These are phyloP conservation scores for Apiotrichum akiyoshidainum DNA, from an alignment of 1,284 basidiomycete species.

Conservation along the genomic window DNA sequence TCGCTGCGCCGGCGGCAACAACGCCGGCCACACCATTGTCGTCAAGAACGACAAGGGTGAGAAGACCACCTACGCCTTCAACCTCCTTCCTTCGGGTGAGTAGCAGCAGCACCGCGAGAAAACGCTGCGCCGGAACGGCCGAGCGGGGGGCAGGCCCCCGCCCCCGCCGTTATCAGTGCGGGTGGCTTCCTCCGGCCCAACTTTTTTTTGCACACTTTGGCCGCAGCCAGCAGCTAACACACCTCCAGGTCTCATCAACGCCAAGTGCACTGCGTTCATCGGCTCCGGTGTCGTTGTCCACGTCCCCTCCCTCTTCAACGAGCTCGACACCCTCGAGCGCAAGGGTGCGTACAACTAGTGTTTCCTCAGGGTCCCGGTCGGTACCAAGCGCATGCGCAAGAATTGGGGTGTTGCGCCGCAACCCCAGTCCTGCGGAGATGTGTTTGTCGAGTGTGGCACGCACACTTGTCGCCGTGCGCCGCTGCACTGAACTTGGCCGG, in stretches of 20 bases:
- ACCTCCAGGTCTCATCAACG: conserved; percentile 79
- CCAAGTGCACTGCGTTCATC: conserved; percentile 79
- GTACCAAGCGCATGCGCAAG: not conserved
- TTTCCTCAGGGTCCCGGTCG: not conserved
- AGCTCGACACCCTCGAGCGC: conserved; percentile 79
- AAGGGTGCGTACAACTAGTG: conserved; percentile 62
- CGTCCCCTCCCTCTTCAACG: conserved; percentile 89
- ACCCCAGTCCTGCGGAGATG: no score
- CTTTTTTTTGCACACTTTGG: no score
- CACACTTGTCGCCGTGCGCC: no score
- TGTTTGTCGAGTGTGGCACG: no score
- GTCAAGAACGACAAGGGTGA: conserved; percentile 67
- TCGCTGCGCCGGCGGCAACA: conserved; percentile 95
- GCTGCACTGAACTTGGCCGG: no score
- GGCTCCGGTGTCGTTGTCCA: conserved; percentile 94
- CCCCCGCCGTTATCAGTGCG: no score
- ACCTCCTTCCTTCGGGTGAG: conserved; percentile 88
- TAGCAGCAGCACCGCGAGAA: conserved; percentile 14
- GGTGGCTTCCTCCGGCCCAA: no score
- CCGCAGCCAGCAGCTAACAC: conserved; percentile 5
- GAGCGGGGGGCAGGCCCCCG: no score
- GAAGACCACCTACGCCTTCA: conserved; percentile 86
- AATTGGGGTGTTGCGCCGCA: not conserved
- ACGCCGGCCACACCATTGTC: conserved; percentile 97
- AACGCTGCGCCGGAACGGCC: no score